Evolutionary conservation across 176 grass and related monocot genomes (phyloP).

Genomic region (Eremochloa ophiuroides): DNA sequence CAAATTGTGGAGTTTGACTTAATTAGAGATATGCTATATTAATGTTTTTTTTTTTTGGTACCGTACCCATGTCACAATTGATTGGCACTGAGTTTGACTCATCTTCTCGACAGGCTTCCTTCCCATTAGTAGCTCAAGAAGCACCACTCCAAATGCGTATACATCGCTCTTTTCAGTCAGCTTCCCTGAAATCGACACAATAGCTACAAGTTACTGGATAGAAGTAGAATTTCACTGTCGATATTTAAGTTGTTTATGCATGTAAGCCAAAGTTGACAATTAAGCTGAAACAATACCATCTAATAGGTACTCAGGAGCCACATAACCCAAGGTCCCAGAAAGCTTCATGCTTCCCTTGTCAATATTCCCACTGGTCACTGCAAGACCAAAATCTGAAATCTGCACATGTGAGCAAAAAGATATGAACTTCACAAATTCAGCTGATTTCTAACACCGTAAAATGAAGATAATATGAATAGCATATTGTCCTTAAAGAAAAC

Average conservation of each 20-base stretch:
- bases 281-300: constrained; percentile 52
- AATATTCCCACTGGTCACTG: constrained; percentile 56
- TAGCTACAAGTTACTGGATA: constrained; percentile 14
- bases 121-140: constrained; percentile 91
- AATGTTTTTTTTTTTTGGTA: neutral
- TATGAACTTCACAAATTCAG: neutral
- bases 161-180: constrained; percentile 98
- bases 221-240: constrained; percentile 1
- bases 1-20: neutral
- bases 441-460: neutral
- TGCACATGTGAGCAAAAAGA: constrained; percentile 28
- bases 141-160: constrained; percentile 91
- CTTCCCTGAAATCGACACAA: constrained; percentile 55
- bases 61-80: constrained; percentile 92
- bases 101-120: constrained; percentile 90
- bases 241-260: neutral
- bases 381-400: constrained; percentile 99
- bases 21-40: neutral
- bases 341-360: constrained; percentile 72
- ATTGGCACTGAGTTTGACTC: constrained; percentile 70
- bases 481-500: constrained; percentile 11
- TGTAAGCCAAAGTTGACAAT: neutral
- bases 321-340: constrained; percentile 93
- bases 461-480: constrained; percentile 12
- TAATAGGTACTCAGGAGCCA: constrained; percentile 90